A percentile compares a stretch with the other conserved stretches of the same genome.
Evolutionary conservation across 2,329 filamentous ascomycete species (phyloP).

Genomic region (Microsporum canis): DNA sequence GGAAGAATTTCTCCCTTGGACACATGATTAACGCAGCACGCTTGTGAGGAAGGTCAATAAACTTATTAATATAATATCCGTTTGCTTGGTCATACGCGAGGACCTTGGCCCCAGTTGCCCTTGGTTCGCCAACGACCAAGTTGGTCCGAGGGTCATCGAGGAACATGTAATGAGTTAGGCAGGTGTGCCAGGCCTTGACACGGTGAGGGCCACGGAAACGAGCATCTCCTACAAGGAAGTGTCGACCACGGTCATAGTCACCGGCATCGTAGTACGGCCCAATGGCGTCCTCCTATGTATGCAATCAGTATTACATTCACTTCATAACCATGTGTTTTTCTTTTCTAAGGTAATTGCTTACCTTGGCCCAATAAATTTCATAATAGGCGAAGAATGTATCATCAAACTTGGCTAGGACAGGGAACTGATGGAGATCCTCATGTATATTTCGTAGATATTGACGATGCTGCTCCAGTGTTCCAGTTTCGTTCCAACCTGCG

Average conservation of each 20-base stretch:
- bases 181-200: conserved; percentile 48
- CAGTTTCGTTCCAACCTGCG: conserved; percentile 69
- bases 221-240: conserved; percentile 48
- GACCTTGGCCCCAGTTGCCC: conserved; percentile 57
- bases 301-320: conserved; percentile 2
- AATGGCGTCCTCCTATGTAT: conserved; percentile 45
- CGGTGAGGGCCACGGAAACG: conserved; percentile 45
- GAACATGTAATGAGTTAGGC: conserved; percentile 49
- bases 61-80: conserved; percentile 60
- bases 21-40: conserved; percentile 56
- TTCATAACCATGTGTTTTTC: background rate
- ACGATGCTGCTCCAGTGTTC: conserved; percentile 61
- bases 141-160: conserved; percentile 47
- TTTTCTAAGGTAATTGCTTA: conserved; percentile 21
- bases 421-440: conserved; percentile 59
- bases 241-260: conserved; percentile 49
- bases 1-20: conserved; percentile 58
- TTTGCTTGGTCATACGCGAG: conserved; percentile 64
- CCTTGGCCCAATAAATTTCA: conserved; percentile 68
- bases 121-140: conserved; percentile 53
- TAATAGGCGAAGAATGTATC: conserved; percentile 64
- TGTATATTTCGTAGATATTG: conserved; percentile 59
- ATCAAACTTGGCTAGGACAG: conserved; percentile 60
- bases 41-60: conserved; percentile 62
- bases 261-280: conserved; percentile 47